phyloP scores from a whole-genome alignment of 768 basidiomycete species.

The Chlorophyllum brunneum region DNA sequence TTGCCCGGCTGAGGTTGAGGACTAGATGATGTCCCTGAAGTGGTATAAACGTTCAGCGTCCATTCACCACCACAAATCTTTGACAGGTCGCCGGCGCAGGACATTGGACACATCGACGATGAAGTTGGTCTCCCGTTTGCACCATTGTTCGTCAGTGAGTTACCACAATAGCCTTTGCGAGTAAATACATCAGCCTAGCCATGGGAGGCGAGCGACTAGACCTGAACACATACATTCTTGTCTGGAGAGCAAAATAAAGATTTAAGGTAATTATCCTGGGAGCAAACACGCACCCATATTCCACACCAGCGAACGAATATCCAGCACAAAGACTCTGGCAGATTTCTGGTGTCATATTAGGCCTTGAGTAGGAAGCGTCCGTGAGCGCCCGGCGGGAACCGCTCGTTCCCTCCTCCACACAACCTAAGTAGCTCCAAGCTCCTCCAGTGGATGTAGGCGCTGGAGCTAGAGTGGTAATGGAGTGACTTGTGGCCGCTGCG shows the following conservation, averaged over 20 bases:
- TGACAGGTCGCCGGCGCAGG: constrained; percentile 18
- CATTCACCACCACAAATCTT: constrained; percentile 19
- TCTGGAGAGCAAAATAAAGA: background rate
- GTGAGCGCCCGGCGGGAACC: constrained; percentile 24
- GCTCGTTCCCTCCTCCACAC: constrained; percentile 26
- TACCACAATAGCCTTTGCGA: constrained; percentile 23
- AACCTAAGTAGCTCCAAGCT: constrained; percentile 23
- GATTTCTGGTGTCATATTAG: constrained; percentile 21
- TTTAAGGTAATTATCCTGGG: background rate
- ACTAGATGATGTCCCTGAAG: constrained; percentile 13
- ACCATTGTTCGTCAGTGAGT: constrained; percentile 21
- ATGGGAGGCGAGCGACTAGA: no score
- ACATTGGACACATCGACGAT: constrained; percentile 15
- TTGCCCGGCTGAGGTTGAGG: constrained; percentile 10
- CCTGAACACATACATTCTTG: constrained; percentile 6
- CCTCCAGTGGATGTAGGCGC: background rate
- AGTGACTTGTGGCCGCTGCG: background rate
- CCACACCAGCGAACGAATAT: constrained; percentile 23
- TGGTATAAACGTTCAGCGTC: constrained; percentile 13
- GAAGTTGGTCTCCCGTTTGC: constrained; percentile 18
- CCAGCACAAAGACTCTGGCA: constrained; percentile 23
- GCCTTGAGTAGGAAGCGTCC: constrained; percentile 17
- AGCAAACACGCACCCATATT: constrained; percentile 16
- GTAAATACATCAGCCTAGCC: background rate
- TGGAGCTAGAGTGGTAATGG: background rate